A percentile compares a stretch with the other conserved stretches of the same genome.
Conservation (phyloP, 306 rosid species). For the Vicia sativa region DNA sequence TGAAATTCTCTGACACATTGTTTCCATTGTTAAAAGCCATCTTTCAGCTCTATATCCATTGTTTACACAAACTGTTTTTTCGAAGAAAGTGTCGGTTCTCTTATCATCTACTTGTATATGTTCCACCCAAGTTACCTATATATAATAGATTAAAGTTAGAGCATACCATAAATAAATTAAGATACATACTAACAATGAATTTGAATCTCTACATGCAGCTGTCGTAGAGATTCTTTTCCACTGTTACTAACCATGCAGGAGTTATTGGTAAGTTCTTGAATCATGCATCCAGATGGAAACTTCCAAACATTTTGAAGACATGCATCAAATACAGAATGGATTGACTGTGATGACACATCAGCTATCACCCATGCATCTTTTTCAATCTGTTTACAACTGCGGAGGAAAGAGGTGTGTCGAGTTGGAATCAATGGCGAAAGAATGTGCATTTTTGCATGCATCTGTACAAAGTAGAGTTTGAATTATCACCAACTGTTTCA, state of each 20-base stretch:
- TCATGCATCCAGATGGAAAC: conserved; percentile 81
- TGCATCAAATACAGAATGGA: too few relatives aligned
- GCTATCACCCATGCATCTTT: conserved; percentile 57
- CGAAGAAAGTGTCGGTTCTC: conserved; percentile 47
- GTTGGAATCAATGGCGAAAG: conserved; percentile 65
- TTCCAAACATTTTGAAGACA: conserved; percentile 43
- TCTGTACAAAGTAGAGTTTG: conserved; percentile 44
- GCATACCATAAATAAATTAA: not conserved
- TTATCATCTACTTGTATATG: conserved; percentile 70
- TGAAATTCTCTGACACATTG: conserved; percentile 61
- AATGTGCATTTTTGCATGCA: conserved; percentile 70
- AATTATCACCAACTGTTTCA: conserved; percentile 11
- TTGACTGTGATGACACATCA: conserved; percentile 68
- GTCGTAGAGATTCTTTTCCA: too few relatives aligned
- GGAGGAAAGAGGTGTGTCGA: conserved; percentile 56
- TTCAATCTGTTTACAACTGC: conserved; percentile 57
- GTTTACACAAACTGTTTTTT: conserved; percentile 44
- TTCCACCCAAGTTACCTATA: conserved; percentile 77
- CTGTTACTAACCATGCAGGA: conserved; percentile 46
- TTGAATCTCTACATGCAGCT: too few relatives aligned
- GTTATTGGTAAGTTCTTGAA: conserved; percentile 53
- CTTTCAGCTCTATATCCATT: conserved; percentile 68
- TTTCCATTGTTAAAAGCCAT: conserved; percentile 68
- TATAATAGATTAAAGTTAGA: not conserved
- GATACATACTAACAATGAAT: not conserved